Conservation (phyloP, 192 early-diverging fungal species). For the Rhizophagus prolifer region DNA sequence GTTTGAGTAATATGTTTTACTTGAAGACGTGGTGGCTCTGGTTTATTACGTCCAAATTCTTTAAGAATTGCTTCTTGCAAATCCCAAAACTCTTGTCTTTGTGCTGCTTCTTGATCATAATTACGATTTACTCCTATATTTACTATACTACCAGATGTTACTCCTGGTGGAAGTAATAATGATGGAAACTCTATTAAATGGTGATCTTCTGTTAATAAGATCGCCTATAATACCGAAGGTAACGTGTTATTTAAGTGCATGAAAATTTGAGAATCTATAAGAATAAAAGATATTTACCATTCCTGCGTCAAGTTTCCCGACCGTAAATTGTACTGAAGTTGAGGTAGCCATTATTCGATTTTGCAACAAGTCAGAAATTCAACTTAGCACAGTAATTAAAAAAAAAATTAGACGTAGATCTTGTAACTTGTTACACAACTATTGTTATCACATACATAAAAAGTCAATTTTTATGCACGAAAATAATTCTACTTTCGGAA, state of each 20-base stretch:
- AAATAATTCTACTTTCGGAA: too few species aligned
- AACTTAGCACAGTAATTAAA: background rate
- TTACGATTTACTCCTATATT: conserved; percentile 95
- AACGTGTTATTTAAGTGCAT: background rate
- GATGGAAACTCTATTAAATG: conserved; percentile 99
- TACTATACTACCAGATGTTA: conserved; percentile 91
- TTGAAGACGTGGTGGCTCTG: conserved; percentile 76
- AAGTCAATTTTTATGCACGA: too few species aligned
- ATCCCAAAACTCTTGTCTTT: conserved; percentile 76
- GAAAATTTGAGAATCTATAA: background rate
- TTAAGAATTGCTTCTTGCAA: conserved; percentile 85
- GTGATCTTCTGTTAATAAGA: conserved; percentile 95
- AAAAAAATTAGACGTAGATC: background rate
- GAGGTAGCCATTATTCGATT: conserved; percentile 2
- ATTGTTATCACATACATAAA: too few species aligned
- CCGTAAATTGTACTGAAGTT: conserved; percentile 74
- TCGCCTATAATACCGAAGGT: conserved; percentile 48
- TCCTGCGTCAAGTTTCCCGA: conserved; percentile 93
- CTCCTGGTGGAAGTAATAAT: conserved; percentile 90
- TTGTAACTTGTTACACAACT: too few species aligned
- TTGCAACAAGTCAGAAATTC: background rate
- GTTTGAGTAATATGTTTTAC: conserved; percentile 83
- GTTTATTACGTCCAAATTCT: conserved; percentile 74
- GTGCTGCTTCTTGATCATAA: conserved; percentile 76
- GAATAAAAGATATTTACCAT: conserved; percentile 54